Percentiles rank a stretch among this genome's conserved stretches.
Conservation (phyloP, 148 eudicot genomes). For the Camellia japonica region DNA sequence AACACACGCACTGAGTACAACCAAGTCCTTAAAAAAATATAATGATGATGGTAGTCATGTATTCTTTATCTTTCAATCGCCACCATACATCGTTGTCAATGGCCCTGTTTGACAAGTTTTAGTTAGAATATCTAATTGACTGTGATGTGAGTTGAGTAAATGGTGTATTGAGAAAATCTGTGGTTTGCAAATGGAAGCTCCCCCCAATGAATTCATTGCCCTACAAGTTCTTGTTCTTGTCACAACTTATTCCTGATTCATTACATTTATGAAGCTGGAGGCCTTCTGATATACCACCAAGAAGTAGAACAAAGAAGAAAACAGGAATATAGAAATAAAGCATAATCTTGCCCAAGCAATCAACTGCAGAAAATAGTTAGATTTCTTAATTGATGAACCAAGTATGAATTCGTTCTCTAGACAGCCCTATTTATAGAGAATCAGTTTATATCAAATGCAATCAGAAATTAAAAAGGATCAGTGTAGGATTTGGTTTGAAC, state of each 20-base stretch:
- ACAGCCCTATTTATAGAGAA: background rate
- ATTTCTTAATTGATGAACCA: background rate
- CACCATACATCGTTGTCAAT: too few relatives aligned
- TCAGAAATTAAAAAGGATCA: background rate
- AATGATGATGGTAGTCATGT: too few relatives aligned
- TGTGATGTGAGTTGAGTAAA: too few relatives aligned
- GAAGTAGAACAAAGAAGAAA: too few relatives aligned
- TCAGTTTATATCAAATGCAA: background rate
- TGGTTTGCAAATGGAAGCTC: too few relatives aligned
- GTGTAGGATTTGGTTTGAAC: background rate
- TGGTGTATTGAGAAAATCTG: too few relatives aligned
- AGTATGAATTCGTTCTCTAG: background rate
- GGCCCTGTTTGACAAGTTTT: too few relatives aligned
- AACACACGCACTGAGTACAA: too few relatives aligned
- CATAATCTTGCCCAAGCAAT: background rate
- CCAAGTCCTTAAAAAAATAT: too few relatives aligned
- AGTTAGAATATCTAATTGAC: too few relatives aligned
- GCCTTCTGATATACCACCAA: too few relatives aligned
- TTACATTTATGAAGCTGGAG: background rate
- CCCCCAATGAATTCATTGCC: background rate
- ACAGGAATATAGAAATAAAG: background rate
- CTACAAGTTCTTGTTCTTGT: background rate
- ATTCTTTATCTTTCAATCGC: too few relatives aligned
- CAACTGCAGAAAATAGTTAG: background rate
- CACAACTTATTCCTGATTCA: background rate